Base-by-base conservation (phyloP, 2,329 filamentous ascomycete species). In the Alternaria longipes region DNA sequence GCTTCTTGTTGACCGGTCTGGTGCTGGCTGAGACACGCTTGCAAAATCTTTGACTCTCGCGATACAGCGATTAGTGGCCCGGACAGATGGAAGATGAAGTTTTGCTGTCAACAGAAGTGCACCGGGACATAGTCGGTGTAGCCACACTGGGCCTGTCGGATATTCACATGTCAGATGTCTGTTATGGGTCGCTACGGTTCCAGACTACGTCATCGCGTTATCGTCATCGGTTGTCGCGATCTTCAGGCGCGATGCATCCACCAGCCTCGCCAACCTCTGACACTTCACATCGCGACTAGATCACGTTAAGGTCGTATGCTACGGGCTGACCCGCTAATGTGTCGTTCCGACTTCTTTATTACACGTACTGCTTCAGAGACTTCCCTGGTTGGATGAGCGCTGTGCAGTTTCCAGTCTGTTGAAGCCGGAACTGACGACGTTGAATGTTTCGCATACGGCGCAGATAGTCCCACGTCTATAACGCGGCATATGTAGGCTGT, bases 141-240 rank as follows among this genome's bases (percentile, higher is more conserved):
- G 50, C 30, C 14, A 9, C n/a, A 22, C 50, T 42, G 11, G 51
- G 8, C 8, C 50, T 36, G n/a, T 2, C 9, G 20, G 26, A 26
- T 30, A 11, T 55, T 56, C 38, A 51, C 52, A 56, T 60, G 57
- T 56, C 45, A 51, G 38, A 40, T 8, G 3, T 51, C 32, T 54
- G 6, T 3, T 38, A 42, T 20, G 20, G 16, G n/a, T 3, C 11
- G 20, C 24, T 14, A 20, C 46, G 20, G 46, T 22, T 11, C 26
- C 45, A 38, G n/a, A 24, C 36, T n/a, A 50, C 45, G 44, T 50
- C 57, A 50, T 56, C 24, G 49, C 26, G n/a, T 54, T 34, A 34
- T 59, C 50, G 46, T 38, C 46, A 50, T 50, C 46, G 46, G 46
- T 1, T 22, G 30, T 50, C 46, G 46, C 32, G 30, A 50, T 50